phyloP scores from a whole-genome alignment of 202 grass and related monocot genomes.

The Panicum virgatum region DNA sequence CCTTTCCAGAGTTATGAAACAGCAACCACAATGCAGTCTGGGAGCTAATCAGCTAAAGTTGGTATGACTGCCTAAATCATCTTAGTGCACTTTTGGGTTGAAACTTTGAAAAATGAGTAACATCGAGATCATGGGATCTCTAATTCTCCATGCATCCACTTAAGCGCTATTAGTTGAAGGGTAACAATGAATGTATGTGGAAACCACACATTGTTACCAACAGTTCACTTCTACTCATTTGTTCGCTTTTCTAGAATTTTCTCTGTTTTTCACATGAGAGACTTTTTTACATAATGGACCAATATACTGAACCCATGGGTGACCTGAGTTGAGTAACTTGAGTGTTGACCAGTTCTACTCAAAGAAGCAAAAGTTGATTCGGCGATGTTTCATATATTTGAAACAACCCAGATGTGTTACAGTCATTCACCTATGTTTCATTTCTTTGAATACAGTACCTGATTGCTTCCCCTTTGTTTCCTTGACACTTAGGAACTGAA shows the following conservation, averaged over 20 bases:
- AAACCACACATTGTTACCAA: not conserved
- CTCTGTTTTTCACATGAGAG: not conserved
- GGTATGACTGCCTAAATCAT: not conserved
- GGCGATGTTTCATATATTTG: not conserved
- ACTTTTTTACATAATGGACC: constrained; percentile 15
- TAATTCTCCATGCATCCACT: not conserved
- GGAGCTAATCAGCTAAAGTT: not conserved
- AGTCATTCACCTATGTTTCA: not conserved
- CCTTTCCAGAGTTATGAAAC: constrained; percentile 3
- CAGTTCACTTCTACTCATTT: constrained; percentile 1
- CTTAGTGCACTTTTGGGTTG: not conserved
- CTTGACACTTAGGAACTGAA: constrained; percentile 63
- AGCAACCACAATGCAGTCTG: constrained; percentile 11
- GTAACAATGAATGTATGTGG: not conserved
- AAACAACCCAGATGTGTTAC: constrained; percentile 14
- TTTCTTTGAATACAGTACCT: constrained; percentile 21
- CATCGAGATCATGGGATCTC: constrained; percentile 2
- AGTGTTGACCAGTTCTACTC: not conserved
- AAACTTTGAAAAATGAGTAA: constrained; percentile 25
- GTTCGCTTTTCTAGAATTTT: not conserved
- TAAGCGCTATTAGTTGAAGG: constrained; percentile 20
- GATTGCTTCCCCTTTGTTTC: constrained; percentile 17
- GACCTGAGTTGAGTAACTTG: not conserved
- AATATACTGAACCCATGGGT: constrained; percentile 12
- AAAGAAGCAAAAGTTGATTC: not conserved